These are phyloP conservation scores for Huntiella savannae DNA, from an alignment of 2,329 filamentous ascomycete species.

Conservation along the genomic window DNA sequence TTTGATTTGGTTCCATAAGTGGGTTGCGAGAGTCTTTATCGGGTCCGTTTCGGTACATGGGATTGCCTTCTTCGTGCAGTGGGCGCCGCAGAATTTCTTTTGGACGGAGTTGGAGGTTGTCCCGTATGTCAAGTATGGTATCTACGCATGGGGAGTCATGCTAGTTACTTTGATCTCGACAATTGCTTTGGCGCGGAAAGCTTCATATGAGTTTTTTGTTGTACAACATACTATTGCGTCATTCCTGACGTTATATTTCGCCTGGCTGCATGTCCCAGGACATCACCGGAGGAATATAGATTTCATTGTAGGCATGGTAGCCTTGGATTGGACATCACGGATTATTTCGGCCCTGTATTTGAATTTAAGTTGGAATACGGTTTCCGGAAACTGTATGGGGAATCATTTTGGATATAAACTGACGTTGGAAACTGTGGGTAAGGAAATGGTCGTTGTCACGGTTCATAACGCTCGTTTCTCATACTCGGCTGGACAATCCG, in stretches of 20 bases:
- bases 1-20: conserved; percentile 55
- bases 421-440: conserved; percentile 28
- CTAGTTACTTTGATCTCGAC: conserved; percentile 47
- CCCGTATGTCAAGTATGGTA: conserved; percentile 45
- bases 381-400: conserved; percentile 21
- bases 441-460: conserved; percentile 37
- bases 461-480: conserved; percentile 39
- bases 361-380: conserved; percentile 26
- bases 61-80: conserved; percentile 48
- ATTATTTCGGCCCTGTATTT: conserved; percentile 29
- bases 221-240: conserved; percentile 47
- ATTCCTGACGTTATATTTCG: conserved; percentile 39
- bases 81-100: conserved; percentile 40
- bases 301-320: conserved; percentile 43
- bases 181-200: conserved; percentile 41
- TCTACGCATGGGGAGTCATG: conserved; percentile 46
- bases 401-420: conserved; percentile 34
- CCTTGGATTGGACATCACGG: conserved; percentile 39
- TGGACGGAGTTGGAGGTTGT: conserved; percentile 39
- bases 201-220: conserved; percentile 52
- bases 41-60: conserved; percentile 50
- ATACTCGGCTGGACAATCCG: conserved; percentile 38
- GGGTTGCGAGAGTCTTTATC: conserved; percentile 50
- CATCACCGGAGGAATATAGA: conserved; percentile 43
- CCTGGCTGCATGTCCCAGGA: conserved; percentile 44